Evolutionary conservation across 192 early-diverging fungal species (phyloP).

Genomic region (Kickxella alabastrina): DNA sequence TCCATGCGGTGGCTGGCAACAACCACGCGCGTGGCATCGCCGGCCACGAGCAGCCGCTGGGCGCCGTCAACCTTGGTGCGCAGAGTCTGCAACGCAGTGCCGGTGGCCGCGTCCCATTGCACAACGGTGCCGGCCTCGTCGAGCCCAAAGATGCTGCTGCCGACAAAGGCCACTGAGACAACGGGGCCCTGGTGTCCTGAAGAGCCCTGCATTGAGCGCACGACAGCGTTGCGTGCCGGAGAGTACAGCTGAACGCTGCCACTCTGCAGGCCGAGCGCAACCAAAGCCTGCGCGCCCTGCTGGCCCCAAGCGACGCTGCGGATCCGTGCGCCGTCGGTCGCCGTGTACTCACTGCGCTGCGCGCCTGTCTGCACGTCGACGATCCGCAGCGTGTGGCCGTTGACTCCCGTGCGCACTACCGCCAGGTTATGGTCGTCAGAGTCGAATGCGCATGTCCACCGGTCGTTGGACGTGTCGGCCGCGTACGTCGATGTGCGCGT

Average conservation of each 20-base stretch:
- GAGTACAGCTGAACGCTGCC: constrained; percentile 38
- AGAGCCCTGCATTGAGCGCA: constrained; percentile 17
- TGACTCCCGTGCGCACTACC: constrained; percentile 30
- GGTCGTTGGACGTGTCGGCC: not conserved
- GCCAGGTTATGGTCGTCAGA: constrained; percentile 24
- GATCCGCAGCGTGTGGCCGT: constrained; percentile 34
- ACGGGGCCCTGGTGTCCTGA: not conserved
- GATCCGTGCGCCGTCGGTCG: constrained; percentile 7
- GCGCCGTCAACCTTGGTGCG: constrained; percentile 20
- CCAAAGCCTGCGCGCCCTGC: constrained; percentile 1
- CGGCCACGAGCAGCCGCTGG: constrained; percentile 14
- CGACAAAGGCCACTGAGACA: not conserved
- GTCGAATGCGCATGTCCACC: constrained; percentile 38
- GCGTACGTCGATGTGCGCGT: constrained; percentile 5
- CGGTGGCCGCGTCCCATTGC: constrained; percentile 23
- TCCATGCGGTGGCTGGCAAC: constrained; percentile 45
- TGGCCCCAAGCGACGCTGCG: constrained; percentile 19
- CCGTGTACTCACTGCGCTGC: constrained; percentile 34
- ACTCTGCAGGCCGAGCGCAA: constrained; percentile 23
- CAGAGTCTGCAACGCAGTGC: constrained; percentile 3
- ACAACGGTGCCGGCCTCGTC: constrained; percentile 19
- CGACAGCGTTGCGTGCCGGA: constrained; percentile 37
- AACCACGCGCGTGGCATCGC: constrained; percentile 20
- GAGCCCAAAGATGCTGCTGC: constrained; percentile 15
- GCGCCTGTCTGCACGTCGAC: constrained; percentile 42